Conservation (phyloP, 371 early-diverging fungal genomes). For the Mortierella sp. region DNA sequence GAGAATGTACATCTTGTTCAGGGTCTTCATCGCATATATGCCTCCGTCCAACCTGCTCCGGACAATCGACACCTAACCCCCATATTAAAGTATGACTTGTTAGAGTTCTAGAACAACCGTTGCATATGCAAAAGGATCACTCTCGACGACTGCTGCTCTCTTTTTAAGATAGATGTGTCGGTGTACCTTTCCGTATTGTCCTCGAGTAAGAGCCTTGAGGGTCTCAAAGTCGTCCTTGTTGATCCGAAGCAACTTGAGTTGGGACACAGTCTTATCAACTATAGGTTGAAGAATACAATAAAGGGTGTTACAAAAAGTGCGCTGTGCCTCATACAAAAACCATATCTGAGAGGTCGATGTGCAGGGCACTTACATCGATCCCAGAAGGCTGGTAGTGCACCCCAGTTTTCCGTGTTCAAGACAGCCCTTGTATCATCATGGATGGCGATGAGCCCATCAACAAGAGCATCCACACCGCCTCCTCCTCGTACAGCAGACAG, state of each 20-base stretch:
- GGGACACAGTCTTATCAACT: slow-evolving; percentile 74
- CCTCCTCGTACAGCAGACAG: not conserved
- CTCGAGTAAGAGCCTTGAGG: slow-evolving; percentile 89
- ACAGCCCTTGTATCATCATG: slow-evolving; percentile 72
- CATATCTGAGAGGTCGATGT: not conserved
- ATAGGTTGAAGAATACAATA: not conserved
- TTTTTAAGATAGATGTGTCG: not conserved
- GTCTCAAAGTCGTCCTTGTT: slow-evolving; percentile 91
- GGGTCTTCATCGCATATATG: slow-evolving; percentile 96
- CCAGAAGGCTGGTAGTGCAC: slow-evolving; percentile 65
- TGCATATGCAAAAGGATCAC: too few relatives aligned
- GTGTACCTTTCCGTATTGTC: slow-evolving; percentile 91
- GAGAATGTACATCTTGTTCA: slow-evolving; percentile 89
- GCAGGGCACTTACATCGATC: slow-evolving; percentile 63
- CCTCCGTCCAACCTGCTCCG: slow-evolving; percentile 74
- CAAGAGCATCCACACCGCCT: slow-evolving; percentile 67
- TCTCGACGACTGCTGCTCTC: not conserved
- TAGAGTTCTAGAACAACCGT: not conserved
- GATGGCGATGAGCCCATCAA: slow-evolving; percentile 75
- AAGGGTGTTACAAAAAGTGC: not conserved
- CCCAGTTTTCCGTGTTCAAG: slow-evolving; percentile 61
- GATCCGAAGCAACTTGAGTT: slow-evolving; percentile 73
- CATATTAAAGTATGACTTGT: not conserved
- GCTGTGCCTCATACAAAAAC: not conserved
- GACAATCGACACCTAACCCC: slow-evolving; percentile 79